phyloP scores from a whole-genome alignment of 2,329 filamentous ascomycete genomes.

The Bipolaris sorokiniana region DNA sequence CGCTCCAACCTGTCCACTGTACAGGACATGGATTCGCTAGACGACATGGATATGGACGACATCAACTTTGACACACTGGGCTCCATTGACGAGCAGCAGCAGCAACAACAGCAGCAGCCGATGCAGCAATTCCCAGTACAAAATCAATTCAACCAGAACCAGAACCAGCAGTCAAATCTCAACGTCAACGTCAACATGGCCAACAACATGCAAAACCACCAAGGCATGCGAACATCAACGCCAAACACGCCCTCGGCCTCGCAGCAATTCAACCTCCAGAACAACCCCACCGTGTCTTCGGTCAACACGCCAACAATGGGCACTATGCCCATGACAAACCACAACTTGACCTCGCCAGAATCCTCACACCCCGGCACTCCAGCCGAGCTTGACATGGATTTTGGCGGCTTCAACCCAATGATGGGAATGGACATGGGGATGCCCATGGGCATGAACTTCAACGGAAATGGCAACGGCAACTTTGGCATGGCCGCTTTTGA shows the following conservation, averaged over 20 bases:
- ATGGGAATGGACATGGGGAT: constrained; percentile 43
- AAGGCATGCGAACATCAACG: constrained; percentile 83
- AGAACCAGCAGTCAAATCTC: constrained; percentile 69
- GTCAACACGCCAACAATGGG: constrained; percentile 93
- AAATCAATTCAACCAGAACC: constrained; percentile 61
- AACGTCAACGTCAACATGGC: constrained; percentile 85
- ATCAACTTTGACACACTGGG: constrained; percentile 84
- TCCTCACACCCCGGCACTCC: constrained; percentile 74
- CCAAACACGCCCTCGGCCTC: constrained; percentile 81
- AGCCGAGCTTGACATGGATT: constrained; percentile 75
- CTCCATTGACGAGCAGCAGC: constrained; percentile 72
- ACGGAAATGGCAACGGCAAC: constrained; percentile 39
- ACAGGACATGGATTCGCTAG: constrained; percentile 78
- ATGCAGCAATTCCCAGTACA: constrained; percentile 58
- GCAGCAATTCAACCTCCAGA: constrained; percentile 74
- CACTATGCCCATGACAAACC: constrained; percentile 71
- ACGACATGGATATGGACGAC: constrained; percentile 91
- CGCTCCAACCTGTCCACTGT: constrained; percentile 51
- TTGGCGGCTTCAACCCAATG: constrained; percentile 54
- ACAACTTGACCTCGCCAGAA: constrained; percentile 66
- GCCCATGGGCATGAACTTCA: constrained; percentile 44
- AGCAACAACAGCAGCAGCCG: constrained; percentile 68
- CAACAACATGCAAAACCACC: constrained; percentile 69
- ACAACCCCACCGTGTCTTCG: constrained; percentile 95
- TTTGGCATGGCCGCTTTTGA: constrained; percentile 52